Evolutionary conservation across 176 grass and related monocot genomes (phyloP).

Genomic region (Zoysia pacifica): DNA sequence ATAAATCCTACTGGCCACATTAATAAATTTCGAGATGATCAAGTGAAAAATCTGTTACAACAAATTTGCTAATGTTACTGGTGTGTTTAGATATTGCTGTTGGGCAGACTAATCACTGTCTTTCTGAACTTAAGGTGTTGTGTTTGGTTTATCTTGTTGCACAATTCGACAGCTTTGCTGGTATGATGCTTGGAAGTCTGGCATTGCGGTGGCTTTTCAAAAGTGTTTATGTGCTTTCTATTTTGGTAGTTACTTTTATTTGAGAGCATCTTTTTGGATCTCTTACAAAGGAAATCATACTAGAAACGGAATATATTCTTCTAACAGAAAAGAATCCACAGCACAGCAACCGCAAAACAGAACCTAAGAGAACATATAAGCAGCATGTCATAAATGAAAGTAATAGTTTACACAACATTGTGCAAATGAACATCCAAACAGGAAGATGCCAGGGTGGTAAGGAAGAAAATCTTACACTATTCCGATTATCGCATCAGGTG

Average conservation of each 20-base stretch:
- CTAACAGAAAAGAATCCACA: too few species aligned
- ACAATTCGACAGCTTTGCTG: background rate
- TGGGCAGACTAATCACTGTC: background rate
- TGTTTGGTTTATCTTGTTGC: background rate
- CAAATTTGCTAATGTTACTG: background rate
- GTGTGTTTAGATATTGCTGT: background rate
- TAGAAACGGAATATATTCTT: too few species aligned
- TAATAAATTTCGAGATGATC: background rate
- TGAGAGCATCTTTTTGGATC: too few species aligned
- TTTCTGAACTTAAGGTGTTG: background rate
- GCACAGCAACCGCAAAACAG: too few species aligned
- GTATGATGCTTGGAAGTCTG: background rate
- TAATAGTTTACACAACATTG: too few species aligned
- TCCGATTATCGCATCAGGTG: constrained; percentile 94
- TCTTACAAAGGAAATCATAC: too few species aligned
- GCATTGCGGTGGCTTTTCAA: too few species aligned
- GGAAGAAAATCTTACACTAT: constrained; percentile 78
- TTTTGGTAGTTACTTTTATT: too few species aligned
- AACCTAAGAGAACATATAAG: too few species aligned
- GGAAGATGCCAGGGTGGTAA: background rate
- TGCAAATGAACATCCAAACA: too few species aligned
- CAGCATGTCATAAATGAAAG: too few species aligned
- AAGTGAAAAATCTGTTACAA: background rate
- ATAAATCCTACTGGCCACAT: background rate
- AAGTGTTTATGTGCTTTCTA: too few species aligned